These are phyloP conservation scores for Sedum album DNA, from an alignment of 164 flowering plant genomes.

Conservation along the genomic window DNA sequence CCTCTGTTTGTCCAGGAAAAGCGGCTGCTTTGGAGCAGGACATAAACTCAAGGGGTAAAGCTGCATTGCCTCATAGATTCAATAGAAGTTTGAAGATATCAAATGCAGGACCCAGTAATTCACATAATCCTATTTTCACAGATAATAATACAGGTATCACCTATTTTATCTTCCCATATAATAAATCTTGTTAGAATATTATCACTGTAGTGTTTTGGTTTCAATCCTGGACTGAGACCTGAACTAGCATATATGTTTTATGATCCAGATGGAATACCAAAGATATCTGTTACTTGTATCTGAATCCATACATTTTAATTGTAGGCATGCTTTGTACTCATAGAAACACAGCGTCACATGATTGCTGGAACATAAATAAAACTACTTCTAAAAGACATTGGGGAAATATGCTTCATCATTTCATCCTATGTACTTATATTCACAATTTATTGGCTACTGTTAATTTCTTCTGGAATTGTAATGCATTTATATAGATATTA, in stretches of 20 bases:
- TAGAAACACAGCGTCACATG: neutral
- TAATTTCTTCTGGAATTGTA: neutral
- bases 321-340: too few relatives aligned
- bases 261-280: neutral
- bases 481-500: neutral
- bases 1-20: slow-evolving; percentile 14
- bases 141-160: neutral
- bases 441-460: neutral
- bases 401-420: too few relatives aligned
- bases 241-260: neutral
- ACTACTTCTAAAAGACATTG: neutral
- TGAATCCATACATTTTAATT: neutral
- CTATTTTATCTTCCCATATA: neutral
- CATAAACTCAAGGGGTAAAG: neutral
- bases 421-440: too few relatives aligned
- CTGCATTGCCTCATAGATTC: neutral
- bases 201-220: neutral
- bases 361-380: neutral
- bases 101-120: neutral
- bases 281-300: neutral
- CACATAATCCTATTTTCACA: neutral
- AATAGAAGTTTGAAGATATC: neutral
- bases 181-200: neutral
- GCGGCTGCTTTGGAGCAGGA: slow-evolving; percentile 9
- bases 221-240: too few relatives aligned